Base-by-base conservation (phyloP, 164 flowering plant genomes). In the Chimonanthus salicifolius region DNA sequence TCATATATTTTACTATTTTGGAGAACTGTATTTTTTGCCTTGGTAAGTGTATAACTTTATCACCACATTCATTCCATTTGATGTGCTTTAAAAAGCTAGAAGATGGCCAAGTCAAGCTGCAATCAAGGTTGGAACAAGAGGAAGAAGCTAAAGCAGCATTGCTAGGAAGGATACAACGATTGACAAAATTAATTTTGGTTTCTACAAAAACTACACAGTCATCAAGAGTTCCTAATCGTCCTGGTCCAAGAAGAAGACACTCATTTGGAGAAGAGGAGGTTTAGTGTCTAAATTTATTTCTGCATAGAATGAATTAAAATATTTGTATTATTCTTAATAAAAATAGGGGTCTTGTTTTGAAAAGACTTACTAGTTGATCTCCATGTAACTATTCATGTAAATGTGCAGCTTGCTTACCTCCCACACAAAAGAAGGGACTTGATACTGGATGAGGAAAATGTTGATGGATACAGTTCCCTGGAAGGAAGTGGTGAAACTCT, bases 261-360 rank as follows among this genome's bases (percentile, higher is more conserved):
- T 95, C 99, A 43, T 95, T 95, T 85, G 99, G 99, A 74, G 99
- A 95, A 83, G 99, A 95, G 84, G 98, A 95, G 97, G 99, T 94
- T 49, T 62, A 67, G 47, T 70, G 73, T 50, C 70, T 68, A 11
- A 13, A 65, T 65, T 65, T 13, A 20, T 58, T 71, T 50, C 47
- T 47, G 7, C 49, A 70, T 58, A 33, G 1, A 8, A 58, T 67
- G 47, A 18, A 49, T 51, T n/a, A 45, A 3, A n/a, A 33, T 68
- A 43, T 15, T 49, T 44, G n/a, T 64, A 10, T 20, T 66, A 15
- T 44, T 4, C 7, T 18, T 2, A 54, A 54, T 4, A 9, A 54
- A 54, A 51, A 54, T 11, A 54, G 16, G 16, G 5, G 11, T 11
- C 13, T 66, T 13, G 46, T 11, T 66, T 44, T 66, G 68, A 43